Evolutionary conservation across 768 basidiomycete genomes (phyloP), one percentile per base, ranked within the genome.

Genomic region (Rhizopogon salebrosus): DNA sequence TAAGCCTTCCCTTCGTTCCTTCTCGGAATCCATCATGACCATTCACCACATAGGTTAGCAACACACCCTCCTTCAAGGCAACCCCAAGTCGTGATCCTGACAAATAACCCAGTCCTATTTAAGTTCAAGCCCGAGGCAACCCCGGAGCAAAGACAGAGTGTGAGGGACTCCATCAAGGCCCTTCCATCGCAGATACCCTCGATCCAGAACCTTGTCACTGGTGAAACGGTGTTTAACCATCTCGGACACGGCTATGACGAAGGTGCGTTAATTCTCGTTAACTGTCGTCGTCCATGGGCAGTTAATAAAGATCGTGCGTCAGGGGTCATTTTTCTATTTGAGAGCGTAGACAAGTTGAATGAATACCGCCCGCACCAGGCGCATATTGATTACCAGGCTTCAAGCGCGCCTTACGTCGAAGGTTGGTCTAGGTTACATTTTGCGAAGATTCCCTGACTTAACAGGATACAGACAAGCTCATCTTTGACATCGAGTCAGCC

Each of bases 241-340:
- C 16, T 62, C 20, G 60, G 58, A 36, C 66, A 52, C 6, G 60
- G 56, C 41, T 68, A 43, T 39, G 62, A 64, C 40, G 52, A 60
- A 53, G 64, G 66, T 68, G 18, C 20, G 14, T n/a, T 5, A 4
- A 52, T 41, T n/a, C n/a, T n/a, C n/a, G n/a, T n/a, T n/a, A n/a
- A n/a, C 6, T 34, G 29, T 20, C 14, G 16, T 5, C 26, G 11
- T 34, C 18, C 39, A 10, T 14, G 9, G 8, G 23, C 27, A 26
- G 20, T 23, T 26, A 9, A 20, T 24, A 4, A n/a, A 7, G 14
- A 16, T 29, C n/a, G 39, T 7, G 24, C 13, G 20, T 11, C 39
- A 67, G 64, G 65, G 9, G 11, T 61, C 23, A 57, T 65, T 23
- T 54, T 65, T 29, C 13, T 63, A 38, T 68, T 66, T 41, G 45